Percentiles rank a stretch among this genome's conserved stretches.
These are phyloP conservation scores for Pleurotus salmoneostramineus DNA, from an alignment of 768 basidiomycete species.

Conservation along the genomic window DNA sequence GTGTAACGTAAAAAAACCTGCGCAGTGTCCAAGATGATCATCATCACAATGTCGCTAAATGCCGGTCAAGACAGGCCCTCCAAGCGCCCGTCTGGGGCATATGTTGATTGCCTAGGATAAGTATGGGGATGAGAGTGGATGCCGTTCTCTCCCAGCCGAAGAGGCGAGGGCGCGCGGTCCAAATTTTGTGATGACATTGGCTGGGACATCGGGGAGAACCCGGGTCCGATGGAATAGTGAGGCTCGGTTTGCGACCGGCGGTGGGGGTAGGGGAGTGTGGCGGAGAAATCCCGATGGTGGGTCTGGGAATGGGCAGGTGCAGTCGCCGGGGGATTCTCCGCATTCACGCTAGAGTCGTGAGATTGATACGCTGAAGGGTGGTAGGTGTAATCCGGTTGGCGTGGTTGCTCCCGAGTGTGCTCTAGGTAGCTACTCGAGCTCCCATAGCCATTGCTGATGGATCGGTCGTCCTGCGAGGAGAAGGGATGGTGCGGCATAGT, in stretches of 20 bases:
- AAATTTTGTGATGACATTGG: slow-evolving; percentile 33
- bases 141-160: slow-evolving; percentile 28
- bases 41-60: slow-evolving; percentile 1
- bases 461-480: slow-evolving; percentile 50
- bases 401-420: slow-evolving; percentile 16
- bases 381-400: slow-evolving; percentile 51
- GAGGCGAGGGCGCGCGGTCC: slow-evolving; percentile 41
- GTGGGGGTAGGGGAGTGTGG: slow-evolving; percentile 37
- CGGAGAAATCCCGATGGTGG: slow-evolving; percentile 31
- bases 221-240: slow-evolving; percentile 42
- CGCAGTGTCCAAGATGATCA: slow-evolving; percentile 9
- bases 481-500: slow-evolving; percentile 27
- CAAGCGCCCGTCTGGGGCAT: slow-evolving; percentile 42
- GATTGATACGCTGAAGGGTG: slow-evolving; percentile 43
- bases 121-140: slow-evolving; percentile 22
- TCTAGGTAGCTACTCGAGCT: slow-evolving; percentile 42
- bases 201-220: slow-evolving; percentile 45
- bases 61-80: slow-evolving; percentile 40
- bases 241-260: slow-evolving; percentile 58
- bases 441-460: slow-evolving; percentile 41
- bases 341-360: slow-evolving; percentile 36
- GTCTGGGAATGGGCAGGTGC: slow-evolving; percentile 32
- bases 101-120: slow-evolving; percentile 31
- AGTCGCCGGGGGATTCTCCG: slow-evolving; percentile 38
- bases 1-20: slow-evolving; percentile 10